phyloP scores from a whole-genome alignment of 768 basidiomycete genomes.

The Sutorius australiensis region DNA sequence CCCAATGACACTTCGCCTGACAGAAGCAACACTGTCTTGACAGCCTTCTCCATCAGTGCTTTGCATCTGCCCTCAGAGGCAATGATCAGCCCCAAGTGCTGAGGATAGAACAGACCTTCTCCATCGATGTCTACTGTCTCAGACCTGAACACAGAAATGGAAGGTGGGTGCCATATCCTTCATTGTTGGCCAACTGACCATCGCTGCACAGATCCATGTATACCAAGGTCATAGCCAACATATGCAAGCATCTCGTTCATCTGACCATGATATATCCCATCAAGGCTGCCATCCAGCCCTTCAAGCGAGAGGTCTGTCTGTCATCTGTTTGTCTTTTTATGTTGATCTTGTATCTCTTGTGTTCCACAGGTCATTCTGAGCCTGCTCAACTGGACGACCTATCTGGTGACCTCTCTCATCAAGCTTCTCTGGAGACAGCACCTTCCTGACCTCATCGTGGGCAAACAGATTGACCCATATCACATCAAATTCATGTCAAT shows the following conservation, averaged over 20 bases:
- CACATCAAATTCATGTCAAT: conserved; percentile 8
- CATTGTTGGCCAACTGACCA: too few species aligned
- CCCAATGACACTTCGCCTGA: not conserved
- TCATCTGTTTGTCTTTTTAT: too few species aligned
- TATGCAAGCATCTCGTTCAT: not conserved
- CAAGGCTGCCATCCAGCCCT: not conserved
- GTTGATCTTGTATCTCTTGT: too few species aligned
- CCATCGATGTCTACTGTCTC: not conserved
- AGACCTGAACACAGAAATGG: not conserved
- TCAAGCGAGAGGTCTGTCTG: not conserved
- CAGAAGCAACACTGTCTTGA: not conserved
- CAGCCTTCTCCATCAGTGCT: not conserved
- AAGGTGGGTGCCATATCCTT: not conserved
- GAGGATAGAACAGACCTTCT: not conserved
- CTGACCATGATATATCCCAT: not conserved
- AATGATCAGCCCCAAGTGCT: conserved; percentile 1
- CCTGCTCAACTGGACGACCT: conserved; percentile 1
- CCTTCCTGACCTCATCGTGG: rapidly evolving
- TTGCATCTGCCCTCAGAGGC: not conserved
- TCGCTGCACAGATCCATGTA: not conserved
- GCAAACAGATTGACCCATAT: not conserved
- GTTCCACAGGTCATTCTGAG: conserved; percentile 7
- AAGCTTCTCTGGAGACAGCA: not conserved
- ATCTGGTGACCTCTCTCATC: not conserved
- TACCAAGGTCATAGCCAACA: not conserved